Percentiles rank a stretch among this genome's conserved stretches.
Evolutionary conservation across 352 stramenopile genomes (phyloP).

Genomic region (Globisporangium spinosum): DNA sequence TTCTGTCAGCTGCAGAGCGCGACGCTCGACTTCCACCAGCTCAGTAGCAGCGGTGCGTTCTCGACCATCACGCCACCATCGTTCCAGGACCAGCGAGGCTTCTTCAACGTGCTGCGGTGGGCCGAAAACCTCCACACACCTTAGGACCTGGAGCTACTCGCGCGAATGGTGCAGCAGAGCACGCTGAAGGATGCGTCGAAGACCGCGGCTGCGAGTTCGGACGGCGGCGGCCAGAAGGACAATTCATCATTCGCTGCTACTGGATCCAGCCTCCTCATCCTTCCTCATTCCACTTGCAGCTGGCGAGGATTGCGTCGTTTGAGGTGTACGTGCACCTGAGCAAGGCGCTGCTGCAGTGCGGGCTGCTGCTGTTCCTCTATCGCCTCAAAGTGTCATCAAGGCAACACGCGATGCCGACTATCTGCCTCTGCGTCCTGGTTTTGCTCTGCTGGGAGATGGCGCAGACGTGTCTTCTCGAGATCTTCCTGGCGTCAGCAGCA

Average conservation of each 20-base stretch:
- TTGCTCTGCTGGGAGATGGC: conserved; percentile 47
- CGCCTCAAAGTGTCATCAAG: conserved; percentile 29
- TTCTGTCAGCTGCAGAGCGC: conserved; percentile 24
- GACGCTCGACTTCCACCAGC: conserved; percentile 36
- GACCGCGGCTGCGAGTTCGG: not conserved
- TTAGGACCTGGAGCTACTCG: conserved; percentile 37
- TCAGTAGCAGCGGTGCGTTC: conserved; percentile 18
- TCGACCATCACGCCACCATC: conserved; percentile 16
- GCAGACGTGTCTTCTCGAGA: conserved; percentile 36
- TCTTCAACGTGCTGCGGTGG: conserved; percentile 50
- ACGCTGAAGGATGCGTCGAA: not conserved
- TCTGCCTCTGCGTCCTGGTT: conserved; percentile 46
- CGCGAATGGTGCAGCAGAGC: conserved; percentile 10
- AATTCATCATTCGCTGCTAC: not conserved
- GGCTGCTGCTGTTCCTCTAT: conserved; percentile 45
- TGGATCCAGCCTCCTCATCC: not conserved
- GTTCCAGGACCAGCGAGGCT: conserved; percentile 40
- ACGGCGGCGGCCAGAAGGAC: not conserved
- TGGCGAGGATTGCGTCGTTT: conserved; percentile 21
- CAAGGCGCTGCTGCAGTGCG: conserved; percentile 47
- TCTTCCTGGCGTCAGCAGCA: conserved; percentile 15
- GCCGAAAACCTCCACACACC: conserved; percentile 41
- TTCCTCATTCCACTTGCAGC: conserved; percentile 5
- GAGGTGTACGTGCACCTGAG: conserved; percentile 32
- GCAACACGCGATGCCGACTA: conserved; percentile 25